These are phyloP conservation scores for Immersiella caudata DNA, from an alignment of 495 filamentous ascomycete genomes.

Conservation along the genomic window DNA sequence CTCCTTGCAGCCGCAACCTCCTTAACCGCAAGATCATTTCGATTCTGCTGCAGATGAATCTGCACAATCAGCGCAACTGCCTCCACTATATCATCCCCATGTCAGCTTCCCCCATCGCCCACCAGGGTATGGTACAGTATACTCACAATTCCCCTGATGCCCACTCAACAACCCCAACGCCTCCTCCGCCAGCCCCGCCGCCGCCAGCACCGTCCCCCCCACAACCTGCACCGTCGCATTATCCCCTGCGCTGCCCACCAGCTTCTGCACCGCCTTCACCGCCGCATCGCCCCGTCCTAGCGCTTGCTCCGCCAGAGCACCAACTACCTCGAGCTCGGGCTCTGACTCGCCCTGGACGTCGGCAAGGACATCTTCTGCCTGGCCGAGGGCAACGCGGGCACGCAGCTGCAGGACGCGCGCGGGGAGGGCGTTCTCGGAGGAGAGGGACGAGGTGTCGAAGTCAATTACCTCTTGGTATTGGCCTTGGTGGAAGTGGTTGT, in stretches of 20 bases:
- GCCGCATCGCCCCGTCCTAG: conserved; percentile 64
- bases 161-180: conserved; percentile 75
- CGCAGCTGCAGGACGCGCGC: conserved; percentile 81
- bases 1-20: conserved; percentile 86
- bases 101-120: conserved; percentile 7
- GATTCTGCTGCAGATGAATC: conserved; percentile 89
- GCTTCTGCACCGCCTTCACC: conserved; percentile 61
- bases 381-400: conserved; percentile 77
- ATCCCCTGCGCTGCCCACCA: conserved; percentile 66
- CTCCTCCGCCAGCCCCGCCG: conserved; percentile 77
- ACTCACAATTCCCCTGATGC: conserved; percentile 83
- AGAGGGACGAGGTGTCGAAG: conserved; percentile 75
- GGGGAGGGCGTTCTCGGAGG: conserved; percentile 71
- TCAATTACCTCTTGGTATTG: conserved; percentile 83
- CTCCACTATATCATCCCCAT: conserved; percentile 45
- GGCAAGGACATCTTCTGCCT: conserved; percentile 69
- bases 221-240: conserved; percentile 82
- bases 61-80: conserved; percentile 78
- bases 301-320: conserved; percentile 71
- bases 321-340: conserved; percentile 78
- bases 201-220: conserved; percentile 75
- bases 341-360: conserved; percentile 66
- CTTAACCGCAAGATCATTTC: conserved; percentile 84
- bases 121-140: neutral
- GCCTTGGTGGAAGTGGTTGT: conserved; percentile 92